Percentiles rank a stretch among this genome's conserved stretches.
These are phyloP conservation scores for Nakazawaea sp. DNA, from an alignment of 805 yeast species.

Conservation along the genomic window DNA sequence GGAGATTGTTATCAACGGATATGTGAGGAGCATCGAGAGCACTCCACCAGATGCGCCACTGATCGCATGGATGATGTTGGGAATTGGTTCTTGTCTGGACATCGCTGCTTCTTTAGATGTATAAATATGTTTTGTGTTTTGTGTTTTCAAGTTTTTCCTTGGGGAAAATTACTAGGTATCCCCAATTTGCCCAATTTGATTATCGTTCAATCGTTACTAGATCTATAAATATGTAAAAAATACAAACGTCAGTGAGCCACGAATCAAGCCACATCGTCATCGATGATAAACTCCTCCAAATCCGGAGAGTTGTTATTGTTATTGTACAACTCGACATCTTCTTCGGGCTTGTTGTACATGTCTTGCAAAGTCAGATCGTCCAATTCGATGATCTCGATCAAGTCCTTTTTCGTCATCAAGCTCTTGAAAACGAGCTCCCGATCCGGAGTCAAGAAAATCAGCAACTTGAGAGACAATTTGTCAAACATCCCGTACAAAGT, in stretches of 20 bases:
- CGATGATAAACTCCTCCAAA: background rate
- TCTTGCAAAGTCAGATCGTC: conserved; percentile 2
- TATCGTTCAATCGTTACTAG: no score
- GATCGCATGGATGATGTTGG: conserved; percentile 76
- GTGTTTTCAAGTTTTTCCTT: no score
- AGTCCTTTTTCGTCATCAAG: conserved; percentile 26
- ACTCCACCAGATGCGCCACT: conserved; percentile 96
- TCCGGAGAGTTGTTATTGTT: background rate
- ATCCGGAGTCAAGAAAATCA: conserved; percentile 22
- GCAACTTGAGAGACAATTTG: conserved; percentile 26
- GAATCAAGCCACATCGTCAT: no score
- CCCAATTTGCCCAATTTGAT: no score
- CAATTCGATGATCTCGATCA: conserved; percentile 15
- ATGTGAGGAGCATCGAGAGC: conserved; percentile 77
- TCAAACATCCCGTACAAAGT: conserved; percentile 31
- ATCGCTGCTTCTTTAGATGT: no score
- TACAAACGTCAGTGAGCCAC: no score
- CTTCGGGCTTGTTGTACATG: background rate
- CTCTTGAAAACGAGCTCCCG: conserved; percentile 25
- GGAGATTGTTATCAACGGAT: conserved; percentile 81
- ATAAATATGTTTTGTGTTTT: no score
- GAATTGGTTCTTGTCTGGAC: conserved; percentile 26
- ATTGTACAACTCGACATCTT: no score
- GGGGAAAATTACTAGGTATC: no score
- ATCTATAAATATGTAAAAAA: no score